Percentiles rank a stretch among this genome's conserved stretches.
phyloP scores from a whole-genome alignment of 2,329 filamentous ascomycete species.

The Nigrograna mackinnonii region DNA sequence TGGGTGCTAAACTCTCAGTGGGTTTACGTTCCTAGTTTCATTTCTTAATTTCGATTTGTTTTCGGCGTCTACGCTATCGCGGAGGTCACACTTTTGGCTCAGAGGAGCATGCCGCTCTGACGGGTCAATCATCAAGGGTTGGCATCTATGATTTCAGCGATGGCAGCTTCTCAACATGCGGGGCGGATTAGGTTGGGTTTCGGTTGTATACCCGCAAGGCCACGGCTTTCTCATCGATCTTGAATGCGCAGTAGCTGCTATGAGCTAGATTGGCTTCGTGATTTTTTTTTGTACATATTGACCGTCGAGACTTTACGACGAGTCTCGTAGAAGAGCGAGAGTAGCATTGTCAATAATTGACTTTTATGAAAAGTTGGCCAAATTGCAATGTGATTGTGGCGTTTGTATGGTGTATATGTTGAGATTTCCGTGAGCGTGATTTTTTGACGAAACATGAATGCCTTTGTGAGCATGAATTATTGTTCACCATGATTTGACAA shows the following conservation, averaged over 20 bases:
- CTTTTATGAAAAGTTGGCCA: neutral
- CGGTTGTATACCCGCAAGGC: slow-evolving; percentile 39
- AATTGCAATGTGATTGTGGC: neutral
- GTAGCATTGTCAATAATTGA: slow-evolving; percentile 13
- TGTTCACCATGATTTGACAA: too few relatives aligned
- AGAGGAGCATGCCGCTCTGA: too few relatives aligned
- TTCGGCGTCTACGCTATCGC: too few relatives aligned
- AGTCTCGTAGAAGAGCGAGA: slow-evolving; percentile 3
- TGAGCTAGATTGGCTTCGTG: slow-evolving; percentile 17
- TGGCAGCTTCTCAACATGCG: too few relatives aligned
- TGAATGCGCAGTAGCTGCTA: slow-evolving; percentile 10
- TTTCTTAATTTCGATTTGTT: too few relatives aligned
- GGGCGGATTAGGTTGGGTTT: slow-evolving; percentile 21
- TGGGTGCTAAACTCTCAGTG: too few relatives aligned
- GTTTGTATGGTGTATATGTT: too few relatives aligned
- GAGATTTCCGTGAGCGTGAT: too few relatives aligned
- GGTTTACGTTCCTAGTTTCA: too few relatives aligned
- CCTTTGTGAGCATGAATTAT: too few relatives aligned
- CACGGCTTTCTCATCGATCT: slow-evolving; percentile 21
- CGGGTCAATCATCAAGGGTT: neutral
- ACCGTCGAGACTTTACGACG: slow-evolving; percentile 3
- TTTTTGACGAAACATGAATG: too few relatives aligned
- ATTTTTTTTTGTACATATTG: slow-evolving; percentile 25
- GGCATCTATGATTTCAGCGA: neutral
- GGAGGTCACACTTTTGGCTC: too few relatives aligned